phyloP scores from a whole-genome alignment of 176 grass and related monocot species.

The Oryza meyeriana region DNA sequence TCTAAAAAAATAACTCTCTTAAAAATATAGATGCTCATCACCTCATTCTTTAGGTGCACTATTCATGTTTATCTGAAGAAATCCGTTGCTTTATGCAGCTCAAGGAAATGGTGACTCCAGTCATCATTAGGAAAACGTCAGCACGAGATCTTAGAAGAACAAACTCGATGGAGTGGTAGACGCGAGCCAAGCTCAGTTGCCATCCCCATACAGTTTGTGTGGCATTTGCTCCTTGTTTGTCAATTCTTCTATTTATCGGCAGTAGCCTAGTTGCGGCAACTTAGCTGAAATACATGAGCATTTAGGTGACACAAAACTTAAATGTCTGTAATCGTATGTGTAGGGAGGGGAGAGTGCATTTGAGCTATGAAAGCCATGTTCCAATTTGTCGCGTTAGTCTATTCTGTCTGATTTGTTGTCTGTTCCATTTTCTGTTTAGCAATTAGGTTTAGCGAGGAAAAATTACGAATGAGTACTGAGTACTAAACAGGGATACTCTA shows the following conservation, averaged over 20 bases:
- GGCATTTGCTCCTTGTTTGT: slow-evolving; percentile 11
- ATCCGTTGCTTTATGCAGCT: slow-evolving; percentile 50
- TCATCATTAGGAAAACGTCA: slow-evolving; percentile 58
- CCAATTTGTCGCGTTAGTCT: neutral
- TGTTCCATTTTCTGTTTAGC: neutral
- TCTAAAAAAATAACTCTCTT: no score
- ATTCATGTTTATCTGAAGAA: slow-evolving; percentile 1
- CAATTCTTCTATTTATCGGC: slow-evolving; percentile 27
- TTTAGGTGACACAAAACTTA: slow-evolving; percentile 8
- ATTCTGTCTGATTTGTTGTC: neutral
- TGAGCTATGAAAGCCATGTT: neutral
- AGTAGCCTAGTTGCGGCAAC: slow-evolving; percentile 14
- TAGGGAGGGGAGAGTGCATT: neutral
- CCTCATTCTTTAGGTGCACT: neutral
- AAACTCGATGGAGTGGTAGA: slow-evolving; percentile 78
- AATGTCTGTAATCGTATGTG: slow-evolving; percentile 4
- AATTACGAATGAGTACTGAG: neutral
- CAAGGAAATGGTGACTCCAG: slow-evolving; percentile 55
- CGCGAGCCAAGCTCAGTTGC: slow-evolving; percentile 9
- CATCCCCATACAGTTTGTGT: slow-evolving; percentile 21
- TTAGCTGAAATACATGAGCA: slow-evolving; percentile 28
- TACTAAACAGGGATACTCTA: neutral
- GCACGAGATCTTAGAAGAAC: slow-evolving; percentile 57
- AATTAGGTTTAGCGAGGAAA: neutral
- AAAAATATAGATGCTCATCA: neutral